Evolutionary conservation across 352 stramenopile genomes (phyloP).

Genomic region (Pythium inflatum): DNA sequence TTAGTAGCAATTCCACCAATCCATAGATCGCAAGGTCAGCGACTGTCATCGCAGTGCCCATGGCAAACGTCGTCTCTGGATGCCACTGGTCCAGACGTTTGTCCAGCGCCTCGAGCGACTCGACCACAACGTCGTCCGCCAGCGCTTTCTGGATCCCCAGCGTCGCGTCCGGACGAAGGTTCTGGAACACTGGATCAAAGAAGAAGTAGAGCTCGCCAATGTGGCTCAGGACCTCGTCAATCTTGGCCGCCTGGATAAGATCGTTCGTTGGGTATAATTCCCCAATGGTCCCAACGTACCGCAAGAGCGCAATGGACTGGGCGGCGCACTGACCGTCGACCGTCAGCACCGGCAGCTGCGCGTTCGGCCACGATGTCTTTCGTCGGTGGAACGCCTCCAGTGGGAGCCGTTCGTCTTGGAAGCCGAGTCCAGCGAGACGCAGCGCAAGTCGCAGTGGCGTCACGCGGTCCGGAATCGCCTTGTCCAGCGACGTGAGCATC

Average conservation of each 20-base stretch:
- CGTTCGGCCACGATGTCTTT: constrained; percentile 38
- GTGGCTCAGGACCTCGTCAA: constrained; percentile 54
- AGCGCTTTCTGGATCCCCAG: constrained; percentile 28
- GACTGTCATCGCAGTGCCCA: constrained; percentile 43
- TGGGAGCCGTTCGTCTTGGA: constrained; percentile 42
- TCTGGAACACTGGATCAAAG: constrained; percentile 26
- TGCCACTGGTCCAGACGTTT: constrained; percentile 38
- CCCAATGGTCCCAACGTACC: constrained; percentile 36
- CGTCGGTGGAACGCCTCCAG: constrained; percentile 28
- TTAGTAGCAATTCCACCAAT: background rate
- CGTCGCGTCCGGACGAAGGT: constrained; percentile 35
- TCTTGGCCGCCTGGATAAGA: background rate
- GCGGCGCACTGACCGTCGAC: constrained; percentile 25
- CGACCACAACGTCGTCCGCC: constrained; percentile 29
- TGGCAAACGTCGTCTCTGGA: constrained; percentile 28
- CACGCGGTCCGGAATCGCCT: constrained; percentile 21
- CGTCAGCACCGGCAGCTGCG: constrained; percentile 37
- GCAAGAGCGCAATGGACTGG: constrained; percentile 40
- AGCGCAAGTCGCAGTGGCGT: constrained; percentile 38
- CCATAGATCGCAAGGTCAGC: constrained; percentile 59
- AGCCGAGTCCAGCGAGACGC: constrained; percentile 31
- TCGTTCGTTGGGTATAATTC: constrained; percentile 26
- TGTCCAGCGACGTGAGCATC: constrained; percentile 43
- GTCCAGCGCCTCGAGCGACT: constrained; percentile 47
- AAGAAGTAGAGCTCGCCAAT: constrained; percentile 24